Evolutionary conservation across 1,284 basidiomycete species (phyloP).

Genomic region (Xerocomus amazonicus): DNA sequence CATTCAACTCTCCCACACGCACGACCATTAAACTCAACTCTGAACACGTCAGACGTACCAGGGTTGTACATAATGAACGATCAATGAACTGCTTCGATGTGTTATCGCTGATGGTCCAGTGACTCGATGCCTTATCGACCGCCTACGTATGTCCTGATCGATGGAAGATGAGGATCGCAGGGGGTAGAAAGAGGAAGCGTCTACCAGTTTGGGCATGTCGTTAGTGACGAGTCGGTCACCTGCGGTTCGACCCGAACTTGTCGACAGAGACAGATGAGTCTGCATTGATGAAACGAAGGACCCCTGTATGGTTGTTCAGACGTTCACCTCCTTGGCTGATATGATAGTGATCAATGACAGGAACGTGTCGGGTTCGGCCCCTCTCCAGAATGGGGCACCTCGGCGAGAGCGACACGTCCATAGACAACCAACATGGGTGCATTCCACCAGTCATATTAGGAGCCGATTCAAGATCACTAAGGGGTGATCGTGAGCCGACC

Average conservation of each 20-base stretch:
- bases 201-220: constrained; percentile 7
- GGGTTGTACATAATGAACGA: not conserved
- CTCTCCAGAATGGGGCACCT: not conserved
- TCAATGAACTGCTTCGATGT: not conserved
- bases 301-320: too few species aligned
- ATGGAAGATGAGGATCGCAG: too few species aligned
- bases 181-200: not conserved
- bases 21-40: not conserved
- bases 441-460: constrained; percentile 4
- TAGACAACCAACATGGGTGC: not conserved
- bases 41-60: not conserved
- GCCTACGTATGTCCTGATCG: too few species aligned
- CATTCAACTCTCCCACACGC: not conserved
- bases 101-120: constrained; percentile 1
- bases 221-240: not conserved
- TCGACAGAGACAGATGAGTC: not conserved
- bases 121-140: constrained; percentile 21
- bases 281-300: not conserved
- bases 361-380: not conserved
- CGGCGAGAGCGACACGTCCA: not conserved
- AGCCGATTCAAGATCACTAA: constrained; percentile 6
- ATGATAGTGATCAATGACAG: not conserved
- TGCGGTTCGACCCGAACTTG: constrained; percentile 3
- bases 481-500: not conserved
- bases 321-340: too few species aligned